Base-by-base conservation (phyloP, 805 yeast genomes). In the Metschnikowia borealis region DNA sequence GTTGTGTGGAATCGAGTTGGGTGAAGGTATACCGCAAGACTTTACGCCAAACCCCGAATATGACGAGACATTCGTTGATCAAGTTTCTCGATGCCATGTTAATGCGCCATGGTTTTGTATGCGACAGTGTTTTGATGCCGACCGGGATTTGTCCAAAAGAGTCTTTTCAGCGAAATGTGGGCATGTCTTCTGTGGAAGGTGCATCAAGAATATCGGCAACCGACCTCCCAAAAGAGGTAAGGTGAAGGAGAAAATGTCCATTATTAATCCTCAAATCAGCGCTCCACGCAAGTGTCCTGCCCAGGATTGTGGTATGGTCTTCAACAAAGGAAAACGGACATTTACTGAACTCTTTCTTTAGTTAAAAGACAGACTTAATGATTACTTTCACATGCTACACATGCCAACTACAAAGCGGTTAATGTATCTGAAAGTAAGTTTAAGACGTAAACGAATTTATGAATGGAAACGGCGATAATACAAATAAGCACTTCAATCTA, bases 151-250 rank as follows among this genome's bases (percentile, higher is more conserved):
- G 33, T 84, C 91, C 0, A 81, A 75, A 58, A 76, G 89, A 52
- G 78, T 85, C 2, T 89, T 84, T 60, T 78, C 87, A 0, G 66
- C 69, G 11, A 68, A 66, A 37, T 89, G 97, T 71, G 96, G 96
- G 0, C 97, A 89, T 69, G 78, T 83, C 0, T 89, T 81, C 63
- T 89, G 97, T 66, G 97, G 96, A 1, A 67, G 92, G 38, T 89
- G 97, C 67, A 86, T 85, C 20, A 80, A 80, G 55, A 78, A 82
- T 57, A 81, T 85, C n/a, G 78, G 77, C 15, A 75, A 78, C 57
- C 60, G 75, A 46, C 70, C 72, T 59, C 52, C 62, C 49, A 58
- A 56, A 38, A 60, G 58, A 20, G 52, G 51, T 38, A 60, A 56
- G n/a, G 45, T 44, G 18, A 26, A 42, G n/a, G 53, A 46, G 33